Base-by-base conservation (phyloP, 2,329 filamentous ascomycete genomes). In the Calycina marina region DNA sequence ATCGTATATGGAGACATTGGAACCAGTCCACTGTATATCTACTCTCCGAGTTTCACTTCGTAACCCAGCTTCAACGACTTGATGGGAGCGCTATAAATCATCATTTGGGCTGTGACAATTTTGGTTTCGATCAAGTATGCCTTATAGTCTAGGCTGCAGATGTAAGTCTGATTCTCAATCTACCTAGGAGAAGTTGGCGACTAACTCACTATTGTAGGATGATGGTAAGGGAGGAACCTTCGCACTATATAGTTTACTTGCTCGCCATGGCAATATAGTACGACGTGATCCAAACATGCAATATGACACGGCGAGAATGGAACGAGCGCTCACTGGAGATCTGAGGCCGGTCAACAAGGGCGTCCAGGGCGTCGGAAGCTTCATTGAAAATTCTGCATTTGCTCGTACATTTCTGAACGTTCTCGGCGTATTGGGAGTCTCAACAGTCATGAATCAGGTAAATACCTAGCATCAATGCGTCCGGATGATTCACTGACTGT, bases 191-290 rank as follows among this genome's bases (percentile, higher is more conserved):
- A 28, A 22, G 20, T 22, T 22, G 20, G n/a, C n/a, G 20, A 22
- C 8, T 9, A 22, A n/a, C 20, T 22, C 8, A 22, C n/a, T 22
- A 9, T 9, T 22, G 3, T n/a, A 22, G 20, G 73, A 81, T 39
- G 74, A 80, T 47, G 76, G 76, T 27, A 73, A 81, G 46, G 76
- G 76, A 16, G 76, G 76, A 17, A 79, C 74, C 0, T 80, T 80
- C 51, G 70, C 68, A 17, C 65, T 73, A 15, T 79, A 79, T 51
- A 72, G 69, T 3, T 54, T 80, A 10, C 61, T 80, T 2, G 66
- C 72, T 4, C 59, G 71, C 43, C 74, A 68, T 51, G 63, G 66
- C 33, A 63, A 74, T 40, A 76, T 81, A 37, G 61, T 67, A 10
- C 62, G 66, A 29, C 57, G 62, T 9, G 74, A 77, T 40, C 72